Conservation (phyloP, 2,329 filamentous ascomycete genomes). For the Elsinoe ampelina region DNA sequence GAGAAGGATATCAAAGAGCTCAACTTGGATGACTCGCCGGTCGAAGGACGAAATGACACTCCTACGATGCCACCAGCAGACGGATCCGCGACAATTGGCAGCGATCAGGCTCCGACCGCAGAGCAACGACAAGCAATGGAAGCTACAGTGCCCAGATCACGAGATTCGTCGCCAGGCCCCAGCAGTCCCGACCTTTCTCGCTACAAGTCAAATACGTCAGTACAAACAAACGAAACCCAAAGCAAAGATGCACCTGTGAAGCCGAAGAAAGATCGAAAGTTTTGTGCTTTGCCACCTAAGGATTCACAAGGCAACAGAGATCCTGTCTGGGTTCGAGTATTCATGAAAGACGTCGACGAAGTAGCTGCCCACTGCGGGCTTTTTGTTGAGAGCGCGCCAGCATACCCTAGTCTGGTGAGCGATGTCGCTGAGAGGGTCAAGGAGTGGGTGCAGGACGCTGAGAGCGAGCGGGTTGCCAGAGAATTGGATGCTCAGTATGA, state of each 20-base stretch:
- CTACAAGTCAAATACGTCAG: slow-evolving; percentile 1
- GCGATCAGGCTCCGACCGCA: background rate
- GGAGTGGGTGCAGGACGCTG: slow-evolving; percentile 25
- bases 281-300: slow-evolving; percentile 62
- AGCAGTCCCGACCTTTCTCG: background rate
- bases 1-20: slow-evolving; percentile 25
- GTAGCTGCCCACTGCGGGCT: slow-evolving; percentile 76
- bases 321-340: slow-evolving; percentile 65
- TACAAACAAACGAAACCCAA: slow-evolving; percentile 14
- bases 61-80: background rate
- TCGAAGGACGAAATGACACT: slow-evolving; percentile 8
- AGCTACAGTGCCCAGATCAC: background rate
- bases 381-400: slow-evolving; percentile 56
- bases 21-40: slow-evolving; percentile 7
- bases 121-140: background rate
- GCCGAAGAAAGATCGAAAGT: slow-evolving; percentile 56
- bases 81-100: background rate
- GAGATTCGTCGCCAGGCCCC: background rate
- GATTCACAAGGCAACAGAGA: slow-evolving; percentile 52
- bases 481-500: slow-evolving; percentile 9
- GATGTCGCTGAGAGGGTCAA: slow-evolving; percentile 29
- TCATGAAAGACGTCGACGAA: slow-evolving; percentile 77
- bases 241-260: slow-evolving; percentile 19
- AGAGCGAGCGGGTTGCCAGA: slow-evolving; percentile 16
- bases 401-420: slow-evolving; percentile 35